Conservation (phyloP, 1,284 basidiomycete species). For the Laetiporus sulphureus region DNA sequence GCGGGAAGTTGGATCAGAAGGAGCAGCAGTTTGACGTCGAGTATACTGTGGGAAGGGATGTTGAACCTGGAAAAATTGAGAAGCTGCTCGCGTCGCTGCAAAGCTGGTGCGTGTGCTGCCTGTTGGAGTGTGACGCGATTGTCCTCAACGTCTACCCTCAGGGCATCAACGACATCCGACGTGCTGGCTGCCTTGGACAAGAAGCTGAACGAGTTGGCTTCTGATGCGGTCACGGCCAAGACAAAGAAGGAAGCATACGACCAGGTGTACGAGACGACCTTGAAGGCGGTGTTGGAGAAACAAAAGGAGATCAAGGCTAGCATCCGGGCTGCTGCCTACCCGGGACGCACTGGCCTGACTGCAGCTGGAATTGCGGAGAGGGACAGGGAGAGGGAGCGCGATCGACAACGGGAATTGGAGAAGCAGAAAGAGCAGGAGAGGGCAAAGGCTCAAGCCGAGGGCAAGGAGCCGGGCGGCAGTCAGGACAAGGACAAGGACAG, state of each 20-base stretch:
- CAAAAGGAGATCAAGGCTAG: conserved; percentile 31
- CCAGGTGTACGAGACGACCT: conserved; percentile 40
- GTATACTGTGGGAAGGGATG: conserved; percentile 85
- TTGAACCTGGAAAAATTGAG: conserved; percentile 63
- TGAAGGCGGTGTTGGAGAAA: conserved; percentile 51
- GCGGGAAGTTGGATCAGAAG: conserved; percentile 89
- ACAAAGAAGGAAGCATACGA: conserved; percentile 32
- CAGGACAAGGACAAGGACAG: conserved; percentile 31
- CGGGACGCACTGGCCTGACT: conserved; percentile 17
- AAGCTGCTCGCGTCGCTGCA: conserved; percentile 54
- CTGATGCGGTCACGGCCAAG: conserved; percentile 29
- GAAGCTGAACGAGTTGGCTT: conserved; percentile 42
- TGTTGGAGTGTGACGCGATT: too few species aligned
- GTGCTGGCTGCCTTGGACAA: conserved; percentile 50
- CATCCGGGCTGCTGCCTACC: conserved; percentile 3
- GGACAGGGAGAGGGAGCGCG: conserved; percentile 11
- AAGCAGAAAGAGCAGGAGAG: conserved; percentile 27
- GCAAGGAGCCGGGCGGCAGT: conserved; percentile 25
- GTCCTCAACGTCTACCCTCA: conserved; percentile 21
- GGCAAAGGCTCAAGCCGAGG: conserved; percentile 21
- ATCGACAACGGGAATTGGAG: conserved; percentile 14
- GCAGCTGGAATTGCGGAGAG: conserved; percentile 19
- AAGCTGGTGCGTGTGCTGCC: conserved; percentile 55
- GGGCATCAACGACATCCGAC: conserved; percentile 69
- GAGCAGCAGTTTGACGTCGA: conserved; percentile 83